Base-by-base conservation (phyloP, 805 yeast genomes). In the Kluyveromyces lactis region DNA sequence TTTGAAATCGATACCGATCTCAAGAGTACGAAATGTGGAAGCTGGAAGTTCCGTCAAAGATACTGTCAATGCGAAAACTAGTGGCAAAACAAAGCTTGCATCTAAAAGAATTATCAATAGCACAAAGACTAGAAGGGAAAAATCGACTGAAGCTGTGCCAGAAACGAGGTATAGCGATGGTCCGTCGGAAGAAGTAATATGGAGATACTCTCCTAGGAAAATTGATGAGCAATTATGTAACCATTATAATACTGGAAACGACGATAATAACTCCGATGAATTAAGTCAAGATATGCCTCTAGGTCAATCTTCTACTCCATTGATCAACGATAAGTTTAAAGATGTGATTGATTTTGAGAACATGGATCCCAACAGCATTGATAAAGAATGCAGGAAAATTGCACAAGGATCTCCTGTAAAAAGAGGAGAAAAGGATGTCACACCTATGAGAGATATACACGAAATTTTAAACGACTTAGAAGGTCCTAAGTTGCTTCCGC, bases 391-490 rank as follows among this genome's bases (percentile, higher is more conserved):
- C 27, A 11, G 19, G 26, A 13, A 42, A 43, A 21, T 35, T 28
- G 8, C n/a, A 18, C 18, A 28, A n/a, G 16, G 32, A 11, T 36
- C 39, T 11, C 23, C 35, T 27, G 5, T 30, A 9, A 27, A 16
- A 16, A 23, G 28, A 15, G 27, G 19, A 27, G 29, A 23, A 24
- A 34, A 21, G 3, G 31, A 15, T 7, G 39, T 23, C 37, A 41
- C 33, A 11, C 38, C 50, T 2, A 32, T 52, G 4, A 39, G 61
- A 27, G 59, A 57, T 36, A 57, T 58, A 24, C 59, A 56, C 33
- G 62, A 56, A 33, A 58, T 58, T 26, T 38, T 58, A 8, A 50
- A 46, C 23, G 62, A 58, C 31, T 45, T 58, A 16, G 51, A 52
- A 26, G 53, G 33, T 19, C 23, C 11, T 6, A 33, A 30, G 19